phyloP scores from a whole-genome alignment of 2,329 filamentous ascomycete genomes.

The Zasmidium angulare region DNA sequence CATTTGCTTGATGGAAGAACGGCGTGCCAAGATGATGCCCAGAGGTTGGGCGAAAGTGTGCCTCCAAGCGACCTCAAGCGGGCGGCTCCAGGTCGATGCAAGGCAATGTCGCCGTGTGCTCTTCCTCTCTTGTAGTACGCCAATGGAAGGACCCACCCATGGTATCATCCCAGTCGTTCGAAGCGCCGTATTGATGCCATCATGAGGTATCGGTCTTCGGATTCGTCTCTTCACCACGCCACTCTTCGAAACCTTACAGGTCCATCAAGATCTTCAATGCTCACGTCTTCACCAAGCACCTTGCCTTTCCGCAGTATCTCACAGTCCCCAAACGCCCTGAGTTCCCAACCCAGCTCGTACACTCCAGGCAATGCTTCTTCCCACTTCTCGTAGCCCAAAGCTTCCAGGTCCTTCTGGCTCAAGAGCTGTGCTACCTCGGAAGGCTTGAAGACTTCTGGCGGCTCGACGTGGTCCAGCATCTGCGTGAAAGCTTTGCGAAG shows the following conservation, averaged over 20 bases:
- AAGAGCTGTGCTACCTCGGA: conserved; percentile 50
- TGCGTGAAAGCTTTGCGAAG: conserved; percentile 27
- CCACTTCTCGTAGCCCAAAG: conserved; percentile 41
- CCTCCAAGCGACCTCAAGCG: not conserved
- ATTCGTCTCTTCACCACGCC: conserved; percentile 9
- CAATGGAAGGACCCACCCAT: not conserved
- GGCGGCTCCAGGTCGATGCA: not conserved
- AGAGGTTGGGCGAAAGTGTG: not conserved
- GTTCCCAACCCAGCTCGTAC: conserved; percentile 47
- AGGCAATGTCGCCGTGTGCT: not conserved
- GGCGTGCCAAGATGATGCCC: not conserved
- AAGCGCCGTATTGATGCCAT: not conserved
- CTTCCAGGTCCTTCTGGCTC: conserved; percentile 39
- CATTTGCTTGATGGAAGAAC: not conserved
- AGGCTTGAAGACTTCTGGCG: conserved; percentile 53
- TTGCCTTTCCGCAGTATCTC: conserved; percentile 51
- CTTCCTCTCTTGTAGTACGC: not conserved
- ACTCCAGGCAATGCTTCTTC: conserved; percentile 47
- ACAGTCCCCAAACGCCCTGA: conserved; percentile 45
- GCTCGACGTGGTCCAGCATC: conserved; percentile 32
- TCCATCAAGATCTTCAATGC: conserved; percentile 43
- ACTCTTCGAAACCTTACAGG: conserved; percentile 43
- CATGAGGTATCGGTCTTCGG: too few relatives aligned
- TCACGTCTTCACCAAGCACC: conserved; percentile 36
- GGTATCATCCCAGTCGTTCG: not conserved